These are phyloP conservation scores for Dianthus caryophyllus DNA, from an alignment of 148 eudicot genomes.

Conservation along the genomic window DNA sequence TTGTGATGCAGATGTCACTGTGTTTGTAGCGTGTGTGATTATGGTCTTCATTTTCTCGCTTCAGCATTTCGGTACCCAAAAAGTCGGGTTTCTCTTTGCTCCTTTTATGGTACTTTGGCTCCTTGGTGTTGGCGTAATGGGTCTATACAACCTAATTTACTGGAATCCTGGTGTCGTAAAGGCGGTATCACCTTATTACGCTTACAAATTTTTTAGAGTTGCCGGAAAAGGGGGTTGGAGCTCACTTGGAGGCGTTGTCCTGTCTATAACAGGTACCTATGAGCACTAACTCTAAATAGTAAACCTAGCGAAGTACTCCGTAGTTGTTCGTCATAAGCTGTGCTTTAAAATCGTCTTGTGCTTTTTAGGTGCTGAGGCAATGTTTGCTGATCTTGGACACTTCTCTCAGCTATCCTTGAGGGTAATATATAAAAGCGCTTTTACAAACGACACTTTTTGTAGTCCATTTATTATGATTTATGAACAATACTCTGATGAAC, in stretches of 20 bases:
- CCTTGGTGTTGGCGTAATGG: conserved; percentile 38
- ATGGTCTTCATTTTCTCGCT: conserved; percentile 43
- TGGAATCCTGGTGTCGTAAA: conserved; percentile 42
- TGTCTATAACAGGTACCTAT: conserved; percentile 40
- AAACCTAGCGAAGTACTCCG: too few species aligned
- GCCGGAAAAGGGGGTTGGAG: conserved; percentile 44
- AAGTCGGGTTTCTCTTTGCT: conserved; percentile 48
- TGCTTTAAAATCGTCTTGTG: conserved; percentile 7
- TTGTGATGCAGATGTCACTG: conserved; percentile 29
- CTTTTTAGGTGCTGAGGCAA: conserved; percentile 46
- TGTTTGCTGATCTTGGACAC: conserved; percentile 61
- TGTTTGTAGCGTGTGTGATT: conserved; percentile 28
- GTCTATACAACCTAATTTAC: conserved; percentile 39
- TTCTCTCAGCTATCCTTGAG: conserved; percentile 38
- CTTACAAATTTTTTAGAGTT: conserved; percentile 33
- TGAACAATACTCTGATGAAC: too few species aligned
- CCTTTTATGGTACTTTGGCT: conserved; percentile 48
- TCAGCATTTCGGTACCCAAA: conserved; percentile 42
- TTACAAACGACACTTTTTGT: not conserved
- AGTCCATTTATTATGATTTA: too few species aligned
- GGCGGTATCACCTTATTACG: conserved; percentile 44
- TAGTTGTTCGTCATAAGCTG: not conserved
- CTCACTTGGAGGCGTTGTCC: conserved; percentile 44
- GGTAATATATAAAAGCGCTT: conserved; percentile 23
- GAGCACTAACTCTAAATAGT: too few species aligned